Base-by-base conservation (phyloP, 495 filamentous ascomycete genomes). In the Glarea lozoyensis region DNA sequence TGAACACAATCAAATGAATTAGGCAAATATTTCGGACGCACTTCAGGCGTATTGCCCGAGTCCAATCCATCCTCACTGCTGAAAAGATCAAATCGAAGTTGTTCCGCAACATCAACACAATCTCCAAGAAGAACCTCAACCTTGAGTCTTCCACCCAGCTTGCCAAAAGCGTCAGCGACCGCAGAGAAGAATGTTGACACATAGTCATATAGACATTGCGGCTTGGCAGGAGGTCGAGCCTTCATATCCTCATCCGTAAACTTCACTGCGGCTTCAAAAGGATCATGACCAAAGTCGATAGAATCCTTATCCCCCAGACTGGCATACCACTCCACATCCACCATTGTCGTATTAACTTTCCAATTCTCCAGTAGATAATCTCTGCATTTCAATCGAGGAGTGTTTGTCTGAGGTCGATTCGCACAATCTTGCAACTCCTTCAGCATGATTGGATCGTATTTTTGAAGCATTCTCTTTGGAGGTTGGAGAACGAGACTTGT, bases 91-190 rank as follows among this genome's bases (percentile, higher is more conserved):
- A 42, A 42, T 19, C 32, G 39, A 31, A 42, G 5, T 2, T 19
- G 16, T 18, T 42, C 39, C 7, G 39, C 24, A 42, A 31, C 22
- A 31, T 42, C 25, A 12, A 31, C 25, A 30, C 32, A 42, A 18
- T 42, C 39, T 29, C 39, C 39, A 23, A 42, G 13, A 3, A 31
- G 7, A 31, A 27, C 25, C 16, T 42, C 39, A 16, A 31, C 23
- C 24, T 42, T 21, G 4, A 42, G 22, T 18, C 39, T 30, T 24
- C 16, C 39, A 1, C 23, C 11, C 7, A 42, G 31, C 15, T 30
- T 24, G 12, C 19, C 32, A 15, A 42, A 18, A 18, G 39, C 22
- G 7, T 29, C 32, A 3, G 39, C 39, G 15, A 18, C 24, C 6
- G 29, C 18, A 4, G 10, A 13, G 19, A 42, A 42, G 22, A 42